These are phyloP conservation scores for Epichloe festucae DNA, from an alignment of 2,329 filamentous ascomycete genomes.

Conservation along the genomic window DNA sequence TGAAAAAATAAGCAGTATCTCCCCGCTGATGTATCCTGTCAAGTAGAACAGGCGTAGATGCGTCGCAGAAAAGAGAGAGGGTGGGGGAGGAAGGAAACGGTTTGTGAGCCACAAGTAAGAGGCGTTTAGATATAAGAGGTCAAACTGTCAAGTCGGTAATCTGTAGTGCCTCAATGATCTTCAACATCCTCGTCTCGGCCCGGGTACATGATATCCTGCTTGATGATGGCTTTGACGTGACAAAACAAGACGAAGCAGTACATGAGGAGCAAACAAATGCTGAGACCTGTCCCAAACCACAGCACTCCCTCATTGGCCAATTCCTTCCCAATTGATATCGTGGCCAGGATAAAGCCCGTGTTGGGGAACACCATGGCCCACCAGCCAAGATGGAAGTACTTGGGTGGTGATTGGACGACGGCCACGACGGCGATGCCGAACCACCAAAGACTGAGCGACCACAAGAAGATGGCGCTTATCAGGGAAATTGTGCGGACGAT, in stretches of 20 bases:
- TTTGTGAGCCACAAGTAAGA: background rate
- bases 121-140: background rate
- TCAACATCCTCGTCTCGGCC: conserved; percentile 41
- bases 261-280: conserved; percentile 27
- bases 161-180: conserved; percentile 16
- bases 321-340: conserved; percentile 38
- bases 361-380: conserved; percentile 53
- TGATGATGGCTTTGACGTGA: conserved; percentile 31
- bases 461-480: conserved; percentile 44
- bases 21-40: background rate
- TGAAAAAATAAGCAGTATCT: background rate
- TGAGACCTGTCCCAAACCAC: conserved; percentile 38
- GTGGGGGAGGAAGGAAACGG: background rate
- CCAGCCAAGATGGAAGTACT: conserved; percentile 48
- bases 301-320: conserved; percentile 31
- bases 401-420: conserved; percentile 24
- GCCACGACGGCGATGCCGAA: conserved; percentile 30
- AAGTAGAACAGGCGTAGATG: background rate
- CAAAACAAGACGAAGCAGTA: conserved; percentile 32
- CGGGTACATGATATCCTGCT: conserved; percentile 43
- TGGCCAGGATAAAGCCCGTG: conserved; percentile 44
- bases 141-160: background rate
- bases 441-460: conserved; percentile 50
- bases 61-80: background rate
- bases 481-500: conserved; percentile 34